phyloP scores from a whole-genome alignment of 2,329 filamentous ascomycete genomes.

The Iodosphaeria phyllophila region DNA sequence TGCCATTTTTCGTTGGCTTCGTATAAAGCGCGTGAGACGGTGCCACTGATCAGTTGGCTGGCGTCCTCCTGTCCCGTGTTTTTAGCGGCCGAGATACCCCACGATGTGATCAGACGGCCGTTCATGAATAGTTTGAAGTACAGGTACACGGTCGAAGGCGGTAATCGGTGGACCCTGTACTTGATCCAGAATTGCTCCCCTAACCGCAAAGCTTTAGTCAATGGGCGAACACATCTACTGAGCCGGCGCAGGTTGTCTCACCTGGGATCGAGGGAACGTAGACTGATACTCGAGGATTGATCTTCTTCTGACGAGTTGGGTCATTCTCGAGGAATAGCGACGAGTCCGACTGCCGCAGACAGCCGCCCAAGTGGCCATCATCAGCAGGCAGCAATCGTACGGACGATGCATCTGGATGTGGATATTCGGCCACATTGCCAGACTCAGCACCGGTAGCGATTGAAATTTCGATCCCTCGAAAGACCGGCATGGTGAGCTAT shows the following conservation, averaged over 20 bases:
- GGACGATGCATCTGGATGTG: constrained; percentile 31
- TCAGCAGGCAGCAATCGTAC: constrained; percentile 14
- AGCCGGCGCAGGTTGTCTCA: constrained; percentile 9
- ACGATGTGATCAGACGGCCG: constrained; percentile 29
- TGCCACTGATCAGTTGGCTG: constrained; percentile 13
- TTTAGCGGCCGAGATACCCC: constrained; percentile 19
- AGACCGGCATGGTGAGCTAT: constrained; percentile 22
- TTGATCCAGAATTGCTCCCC: constrained; percentile 33
- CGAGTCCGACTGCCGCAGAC: constrained; percentile 2
- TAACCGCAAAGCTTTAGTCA: too few relatives aligned
- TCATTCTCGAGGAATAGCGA: constrained; percentile 11
- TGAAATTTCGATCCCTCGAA: constrained; percentile 28
- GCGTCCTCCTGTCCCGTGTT: constrained; percentile 1
- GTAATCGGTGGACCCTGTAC: constrained; percentile 21
- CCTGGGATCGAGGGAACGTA: constrained; percentile 37
- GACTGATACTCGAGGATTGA: constrained; percentile 27
- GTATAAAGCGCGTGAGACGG: constrained; percentile 27
- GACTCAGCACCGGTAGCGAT: constrained; percentile 18
- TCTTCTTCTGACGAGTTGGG: constrained; percentile 13
- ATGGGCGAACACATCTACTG: constrained; percentile 1
- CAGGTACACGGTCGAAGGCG: constrained; percentile 18
- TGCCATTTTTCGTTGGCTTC: constrained; percentile 24
- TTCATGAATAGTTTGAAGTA: constrained; percentile 39
- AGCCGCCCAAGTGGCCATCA: not conserved
- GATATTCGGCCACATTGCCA: constrained; percentile 29